A percentile compares a stretch with the other conserved stretches of the same genome.
Conservation (phyloP, 768 basidiomycete species). For the Aureoboletus auriporus region DNA sequence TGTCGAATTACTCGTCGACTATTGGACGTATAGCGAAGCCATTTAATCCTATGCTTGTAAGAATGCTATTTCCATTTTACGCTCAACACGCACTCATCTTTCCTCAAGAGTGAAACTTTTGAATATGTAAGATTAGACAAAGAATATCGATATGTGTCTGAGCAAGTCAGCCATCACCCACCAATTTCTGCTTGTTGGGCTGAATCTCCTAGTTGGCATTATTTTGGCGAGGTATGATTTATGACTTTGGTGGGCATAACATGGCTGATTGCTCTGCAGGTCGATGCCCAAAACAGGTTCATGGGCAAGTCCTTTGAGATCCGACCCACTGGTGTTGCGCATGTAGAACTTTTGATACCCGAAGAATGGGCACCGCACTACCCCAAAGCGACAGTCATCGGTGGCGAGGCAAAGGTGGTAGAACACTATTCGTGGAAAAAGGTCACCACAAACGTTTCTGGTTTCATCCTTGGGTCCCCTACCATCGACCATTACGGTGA, state of each 20-base stretch:
- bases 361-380: conserved; percentile 58
- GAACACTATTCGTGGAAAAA: conserved; percentile 98
- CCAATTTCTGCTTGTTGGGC: conserved; percentile 96
- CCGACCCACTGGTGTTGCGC: conserved; percentile 90
- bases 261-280: conserved; percentile 38
- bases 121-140: conserved; percentile 88
- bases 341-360: conserved; percentile 78
- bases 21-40: conserved; percentile 96
- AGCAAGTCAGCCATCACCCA: conserved; percentile 97
- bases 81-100: background rate
- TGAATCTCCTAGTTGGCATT: conserved; percentile 85
- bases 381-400: conserved; percentile 48
- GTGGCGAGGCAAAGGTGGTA: conserved; percentile 51
- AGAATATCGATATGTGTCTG: conserved; percentile 88
- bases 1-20: conserved; percentile 97
- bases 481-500: conserved; percentile 94
- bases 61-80: conserved; percentile 21
- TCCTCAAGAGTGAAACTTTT: conserved; percentile 78
- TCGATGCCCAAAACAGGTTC: conserved; percentile 96
- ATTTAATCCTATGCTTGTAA: conserved; percentile 91
- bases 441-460: conserved; percentile 86
- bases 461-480: conserved; percentile 87
- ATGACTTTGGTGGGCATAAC: background rate
- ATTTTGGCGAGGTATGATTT: conserved; percentile 72
- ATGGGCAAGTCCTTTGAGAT: conserved; percentile 97